A percentile compares a stretch with the other conserved stretches of the same genome.
Conservation (phyloP, 116 monocot genomes). For the Dioscorea cayenensis region DNA sequence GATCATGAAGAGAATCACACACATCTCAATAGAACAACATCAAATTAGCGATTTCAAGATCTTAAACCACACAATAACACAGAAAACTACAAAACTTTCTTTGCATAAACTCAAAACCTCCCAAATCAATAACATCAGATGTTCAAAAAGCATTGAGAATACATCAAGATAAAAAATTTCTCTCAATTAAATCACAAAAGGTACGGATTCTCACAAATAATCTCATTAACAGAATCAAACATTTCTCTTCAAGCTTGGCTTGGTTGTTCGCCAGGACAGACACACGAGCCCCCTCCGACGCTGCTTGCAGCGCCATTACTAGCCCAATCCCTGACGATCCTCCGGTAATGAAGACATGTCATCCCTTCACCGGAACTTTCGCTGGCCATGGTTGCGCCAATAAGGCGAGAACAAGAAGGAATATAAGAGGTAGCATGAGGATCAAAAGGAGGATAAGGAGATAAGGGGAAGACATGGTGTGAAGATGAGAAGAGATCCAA, state of each 20-base stretch:
- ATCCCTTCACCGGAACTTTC: slow-evolving; percentile 28
- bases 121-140: no score
- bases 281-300: slow-evolving; percentile 33
- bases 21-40: no score
- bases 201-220: no score
- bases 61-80: no score
- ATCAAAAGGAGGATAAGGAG: slow-evolving; percentile 17
- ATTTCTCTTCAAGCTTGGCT: slow-evolving; percentile 17
- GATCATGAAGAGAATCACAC: no score
- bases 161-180: no score
- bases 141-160: no score
- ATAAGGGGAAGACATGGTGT: slow-evolving; percentile 16
- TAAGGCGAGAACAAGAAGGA: slow-evolving; percentile 18
- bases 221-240: no score
- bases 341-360: slow-evolving; percentile 58
- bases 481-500: neutral
- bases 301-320: slow-evolving; percentile 35
- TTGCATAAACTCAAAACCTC: no score
- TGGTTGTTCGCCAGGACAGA: slow-evolving; percentile 42
- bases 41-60: no score
- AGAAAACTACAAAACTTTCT: no score
- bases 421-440: slow-evolving; percentile 1
- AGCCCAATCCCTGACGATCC: slow-evolving; percentile 67
- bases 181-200: no score
- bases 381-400: slow-evolving; percentile 15